Evolutionary conservation across 2,329 filamentous ascomycete genomes (phyloP).

Genomic region (Coniochaeta ligniaria): DNA sequence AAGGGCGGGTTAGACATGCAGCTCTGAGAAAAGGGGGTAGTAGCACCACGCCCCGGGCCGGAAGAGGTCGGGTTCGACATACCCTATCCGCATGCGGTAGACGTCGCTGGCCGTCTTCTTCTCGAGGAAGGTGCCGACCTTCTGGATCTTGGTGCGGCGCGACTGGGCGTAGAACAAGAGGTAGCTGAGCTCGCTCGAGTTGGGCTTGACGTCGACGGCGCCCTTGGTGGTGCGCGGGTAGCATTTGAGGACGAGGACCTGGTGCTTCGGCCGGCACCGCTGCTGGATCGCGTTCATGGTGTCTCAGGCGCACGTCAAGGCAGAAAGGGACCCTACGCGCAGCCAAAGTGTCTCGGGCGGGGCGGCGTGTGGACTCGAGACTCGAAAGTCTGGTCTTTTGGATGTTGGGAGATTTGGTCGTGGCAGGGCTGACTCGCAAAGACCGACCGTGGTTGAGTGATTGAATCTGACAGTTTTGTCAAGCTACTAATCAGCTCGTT

Average conservation of each 20-base stretch:
- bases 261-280: constrained; percentile 84
- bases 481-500: background rate
- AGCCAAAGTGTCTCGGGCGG: background rate
- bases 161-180: constrained; percentile 95
- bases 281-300: constrained; percentile 59
- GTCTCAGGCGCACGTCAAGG: background rate
- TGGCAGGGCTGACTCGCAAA: too few relatives aligned
- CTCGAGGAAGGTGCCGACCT: constrained; percentile 90
- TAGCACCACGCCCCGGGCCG: background rate
- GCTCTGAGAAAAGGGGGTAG: background rate
- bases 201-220: constrained; percentile 86
- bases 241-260: constrained; percentile 92
- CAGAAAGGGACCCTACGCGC: background rate
- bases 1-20: background rate
- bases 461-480: background rate
- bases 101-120: constrained; percentile 91
- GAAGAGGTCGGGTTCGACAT: constrained; percentile 21
- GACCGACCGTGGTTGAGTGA: background rate
- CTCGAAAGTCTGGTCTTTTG: background rate
- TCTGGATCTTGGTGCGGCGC: constrained; percentile 89
- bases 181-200: constrained; percentile 94
- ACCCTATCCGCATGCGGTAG: constrained; percentile 83
- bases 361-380: too few relatives aligned
- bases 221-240: constrained; percentile 91
- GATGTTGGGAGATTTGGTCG: too few relatives aligned